These are phyloP conservation scores for Corymbia maculata DNA, from an alignment of 345 rosid species.

Conservation along the genomic window DNA sequence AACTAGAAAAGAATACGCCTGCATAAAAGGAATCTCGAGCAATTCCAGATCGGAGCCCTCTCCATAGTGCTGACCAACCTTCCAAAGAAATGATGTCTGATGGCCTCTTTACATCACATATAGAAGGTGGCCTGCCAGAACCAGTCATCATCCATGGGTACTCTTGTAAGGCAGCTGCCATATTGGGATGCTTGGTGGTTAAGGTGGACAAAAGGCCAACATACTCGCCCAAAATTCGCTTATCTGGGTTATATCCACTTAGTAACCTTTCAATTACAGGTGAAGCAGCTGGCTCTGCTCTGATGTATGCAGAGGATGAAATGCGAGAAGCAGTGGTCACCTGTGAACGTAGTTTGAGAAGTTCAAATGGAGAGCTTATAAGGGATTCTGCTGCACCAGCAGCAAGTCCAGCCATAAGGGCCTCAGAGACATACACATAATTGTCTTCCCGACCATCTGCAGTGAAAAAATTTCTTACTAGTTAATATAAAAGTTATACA, in stretches of 20 bases:
- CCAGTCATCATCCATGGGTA: slow-evolving; percentile 98
- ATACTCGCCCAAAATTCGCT: slow-evolving; percentile 47
- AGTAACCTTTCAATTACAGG: slow-evolving; percentile 40
- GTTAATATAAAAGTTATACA: background rate
- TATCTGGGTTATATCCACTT: slow-evolving; percentile 52
- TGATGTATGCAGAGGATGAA: slow-evolving; percentile 18
- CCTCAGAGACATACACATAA: slow-evolving; percentile 58
- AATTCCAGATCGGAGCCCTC: slow-evolving; percentile 69
- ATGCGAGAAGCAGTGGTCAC: slow-evolving; percentile 61
- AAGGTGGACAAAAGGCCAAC: slow-evolving; percentile 65
- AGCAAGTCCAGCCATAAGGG: slow-evolving; percentile 66
- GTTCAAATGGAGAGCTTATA: slow-evolving; percentile 68
- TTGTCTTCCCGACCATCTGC: slow-evolving; percentile 84
- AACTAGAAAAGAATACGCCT: slow-evolving; percentile 78
- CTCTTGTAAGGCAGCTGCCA: slow-evolving; percentile 57
- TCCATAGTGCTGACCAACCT: slow-evolving; percentile 79
- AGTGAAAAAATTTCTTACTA: background rate
- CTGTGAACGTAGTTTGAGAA: slow-evolving; percentile 69
- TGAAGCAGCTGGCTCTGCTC: slow-evolving; percentile 19
- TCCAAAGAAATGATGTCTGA: slow-evolving; percentile 61
- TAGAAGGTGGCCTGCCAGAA: slow-evolving; percentile 78
- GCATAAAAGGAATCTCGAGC: slow-evolving; percentile 70
- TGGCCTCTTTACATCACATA: slow-evolving; percentile 52
- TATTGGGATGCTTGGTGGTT: slow-evolving; percentile 53
- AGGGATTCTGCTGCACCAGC: slow-evolving; percentile 80